These are phyloP conservation scores for Spergularia marina DNA, from an alignment of 148 eudicot genomes.

Conservation along the genomic window DNA sequence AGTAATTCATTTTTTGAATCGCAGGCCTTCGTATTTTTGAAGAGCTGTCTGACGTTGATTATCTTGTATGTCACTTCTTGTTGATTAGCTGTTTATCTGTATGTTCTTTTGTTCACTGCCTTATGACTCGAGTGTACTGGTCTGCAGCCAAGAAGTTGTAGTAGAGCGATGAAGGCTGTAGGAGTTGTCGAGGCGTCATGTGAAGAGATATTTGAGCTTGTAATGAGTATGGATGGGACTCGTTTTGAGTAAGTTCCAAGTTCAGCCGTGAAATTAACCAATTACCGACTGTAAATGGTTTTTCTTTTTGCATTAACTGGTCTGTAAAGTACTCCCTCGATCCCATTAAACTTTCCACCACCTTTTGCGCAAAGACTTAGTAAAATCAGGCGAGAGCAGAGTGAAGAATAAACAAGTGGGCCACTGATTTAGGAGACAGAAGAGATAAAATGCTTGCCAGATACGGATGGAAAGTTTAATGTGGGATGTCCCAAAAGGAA, in stretches of 20 bases:
- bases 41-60: slow-evolving; percentile 95
- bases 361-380: too few species aligned
- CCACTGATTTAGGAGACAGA: too few species aligned
- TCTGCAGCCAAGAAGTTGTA: slow-evolving; percentile 96
- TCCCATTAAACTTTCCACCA: too few species aligned
- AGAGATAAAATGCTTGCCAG: too few species aligned
- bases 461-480: too few species aligned
- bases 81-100: slow-evolving; percentile 10
- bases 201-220: slow-evolving; percentile 95
- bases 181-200: slow-evolving; percentile 98
- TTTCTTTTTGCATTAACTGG: not conserved
- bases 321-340: not conserved
- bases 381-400: too few species aligned
- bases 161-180: slow-evolving; percentile 99
- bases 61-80: slow-evolving; percentile 61
- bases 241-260: slow-evolving; percentile 81
- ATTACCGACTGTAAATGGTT: not conserved
- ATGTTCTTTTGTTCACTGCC: slow-evolving; percentile 7
- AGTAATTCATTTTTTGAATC: slow-evolving; percentile 18
- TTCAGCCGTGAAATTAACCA: slow-evolving; percentile 4
- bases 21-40: slow-evolving; percentile 98
- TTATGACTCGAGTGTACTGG: slow-evolving; percentile 18
- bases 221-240: slow-evolving; percentile 97
- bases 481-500: too few species aligned
- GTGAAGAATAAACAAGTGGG: too few species aligned